These are phyloP conservation scores for Trichoderma polysporum DNA, from an alignment of 2,329 filamentous ascomycete genomes.

Conservation along the genomic window DNA sequence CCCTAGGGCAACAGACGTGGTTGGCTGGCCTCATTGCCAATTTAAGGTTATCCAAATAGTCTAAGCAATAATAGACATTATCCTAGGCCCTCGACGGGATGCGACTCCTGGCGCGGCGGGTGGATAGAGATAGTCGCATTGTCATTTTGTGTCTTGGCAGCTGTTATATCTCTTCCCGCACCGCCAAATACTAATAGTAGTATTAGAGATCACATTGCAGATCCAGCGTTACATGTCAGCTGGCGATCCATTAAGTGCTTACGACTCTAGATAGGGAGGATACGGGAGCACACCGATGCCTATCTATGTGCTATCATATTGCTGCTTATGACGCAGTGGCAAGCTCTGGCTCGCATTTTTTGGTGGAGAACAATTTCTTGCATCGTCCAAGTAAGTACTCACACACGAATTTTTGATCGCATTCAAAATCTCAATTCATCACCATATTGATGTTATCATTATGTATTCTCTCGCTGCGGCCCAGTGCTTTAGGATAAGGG, in stretches of 20 bases:
- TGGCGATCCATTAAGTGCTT: neutral
- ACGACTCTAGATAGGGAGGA: neutral
- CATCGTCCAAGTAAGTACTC: neutral
- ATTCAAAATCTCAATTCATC: neutral
- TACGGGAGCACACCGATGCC: neutral
- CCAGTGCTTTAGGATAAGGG: neutral
- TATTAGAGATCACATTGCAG: neutral
- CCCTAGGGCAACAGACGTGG: neutral
- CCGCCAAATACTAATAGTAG: neutral
- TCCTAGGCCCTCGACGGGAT: neutral
- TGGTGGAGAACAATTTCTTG: neutral
- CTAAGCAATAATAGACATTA: neutral
- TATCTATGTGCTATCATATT: neutral
- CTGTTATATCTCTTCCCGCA: neutral
- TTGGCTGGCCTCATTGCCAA: neutral
- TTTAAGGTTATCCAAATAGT: conserved; percentile 7
- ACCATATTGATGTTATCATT: neutral
- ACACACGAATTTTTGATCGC: neutral
- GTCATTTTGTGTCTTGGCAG: neutral
- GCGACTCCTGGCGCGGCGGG: neutral
- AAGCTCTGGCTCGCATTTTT: neutral
- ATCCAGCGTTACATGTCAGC: neutral
- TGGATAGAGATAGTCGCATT: neutral
- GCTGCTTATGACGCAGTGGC: neutral
- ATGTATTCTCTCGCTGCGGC: no score